These are phyloP conservation scores for Pseudonectria buxi DNA, from an alignment of 2,329 filamentous ascomycete genomes.

Conservation along the genomic window DNA sequence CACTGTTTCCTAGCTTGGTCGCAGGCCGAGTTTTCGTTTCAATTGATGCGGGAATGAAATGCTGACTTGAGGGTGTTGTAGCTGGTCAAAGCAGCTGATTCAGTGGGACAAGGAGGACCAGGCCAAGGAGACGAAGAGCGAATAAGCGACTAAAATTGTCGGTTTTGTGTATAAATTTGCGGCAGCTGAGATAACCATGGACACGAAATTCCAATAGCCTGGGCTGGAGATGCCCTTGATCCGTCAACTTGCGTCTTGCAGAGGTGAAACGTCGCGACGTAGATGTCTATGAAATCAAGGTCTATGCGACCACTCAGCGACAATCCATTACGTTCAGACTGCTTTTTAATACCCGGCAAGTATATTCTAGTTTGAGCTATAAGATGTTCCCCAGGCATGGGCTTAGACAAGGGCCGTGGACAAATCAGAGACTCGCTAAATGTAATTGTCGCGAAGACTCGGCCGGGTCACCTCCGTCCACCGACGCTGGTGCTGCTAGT, in stretches of 20 bases:
- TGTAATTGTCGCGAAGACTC: slow-evolving; percentile 1
- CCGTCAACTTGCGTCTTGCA: too few relatives aligned
- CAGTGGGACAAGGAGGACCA: slow-evolving; percentile 39
- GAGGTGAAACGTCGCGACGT: too few relatives aligned
- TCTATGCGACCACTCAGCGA: too few relatives aligned
- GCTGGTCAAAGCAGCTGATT: slow-evolving; percentile 41
- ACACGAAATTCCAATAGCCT: too few relatives aligned
- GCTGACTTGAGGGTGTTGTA: slow-evolving; percentile 23
- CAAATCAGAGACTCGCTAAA: slow-evolving; percentile 11
- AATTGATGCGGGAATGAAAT: slow-evolving; percentile 1
- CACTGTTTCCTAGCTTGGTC: too few relatives aligned
- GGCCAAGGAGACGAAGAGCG: slow-evolving; percentile 23
- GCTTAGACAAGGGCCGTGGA: not conserved
- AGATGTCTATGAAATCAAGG: too few relatives aligned
- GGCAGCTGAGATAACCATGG: slow-evolving; percentile 3
- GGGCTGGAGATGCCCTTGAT: too few relatives aligned
- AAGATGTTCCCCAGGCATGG: too few relatives aligned
- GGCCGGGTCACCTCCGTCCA: not conserved
- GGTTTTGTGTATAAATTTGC: slow-evolving; percentile 20
- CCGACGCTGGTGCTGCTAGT: too few relatives aligned
- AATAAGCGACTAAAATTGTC: slow-evolving; percentile 11
- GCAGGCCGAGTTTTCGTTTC: not conserved
- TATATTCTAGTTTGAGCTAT: too few relatives aligned
- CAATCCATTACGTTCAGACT: slow-evolving; percentile 1
- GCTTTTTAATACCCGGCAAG: too few relatives aligned